phyloP scores from a whole-genome alignment of 768 basidiomycete species.

The Leccinum fibrillosum region DNA sequence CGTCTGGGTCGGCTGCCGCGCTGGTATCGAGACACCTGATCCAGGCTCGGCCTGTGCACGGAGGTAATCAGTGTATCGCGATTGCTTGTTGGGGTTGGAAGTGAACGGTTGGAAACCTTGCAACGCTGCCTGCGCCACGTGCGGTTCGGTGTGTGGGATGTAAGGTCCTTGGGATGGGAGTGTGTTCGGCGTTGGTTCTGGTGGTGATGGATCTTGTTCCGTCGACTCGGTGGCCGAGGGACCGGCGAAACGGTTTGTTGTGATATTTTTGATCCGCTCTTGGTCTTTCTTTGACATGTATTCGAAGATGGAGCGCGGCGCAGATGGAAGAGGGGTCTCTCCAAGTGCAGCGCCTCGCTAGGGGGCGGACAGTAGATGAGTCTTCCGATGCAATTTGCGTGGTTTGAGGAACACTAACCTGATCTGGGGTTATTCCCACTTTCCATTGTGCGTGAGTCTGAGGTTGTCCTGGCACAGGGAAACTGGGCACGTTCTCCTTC shows the following conservation, averaged over 20 bases:
- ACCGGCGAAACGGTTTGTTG: conserved; percentile 29
- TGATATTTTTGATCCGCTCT: conserved; percentile 72
- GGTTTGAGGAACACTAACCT: conserved; percentile 45
- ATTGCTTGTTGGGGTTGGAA: conserved; percentile 72
- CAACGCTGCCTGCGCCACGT: conserved; percentile 82
- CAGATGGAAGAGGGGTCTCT: conserved; percentile 68
- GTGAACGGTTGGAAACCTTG: conserved; percentile 89
- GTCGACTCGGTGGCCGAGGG: conserved; percentile 28
- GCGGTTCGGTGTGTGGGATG: conserved; percentile 66
- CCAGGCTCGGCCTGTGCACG: conserved; percentile 59
- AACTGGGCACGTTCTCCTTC: conserved; percentile 43
- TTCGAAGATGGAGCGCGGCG: conserved; percentile 86
- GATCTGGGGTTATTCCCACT: conserved; percentile 61
- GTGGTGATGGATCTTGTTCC: conserved; percentile 10
- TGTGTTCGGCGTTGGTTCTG: conserved; percentile 14
- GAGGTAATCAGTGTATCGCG: conserved; percentile 82
- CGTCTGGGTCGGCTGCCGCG: conserved; percentile 54
- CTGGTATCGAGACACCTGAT: conserved; percentile 43
- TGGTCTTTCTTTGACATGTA: conserved; percentile 90
- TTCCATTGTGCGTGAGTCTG: conserved; percentile 52
- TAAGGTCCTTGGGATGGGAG: conserved; percentile 31
- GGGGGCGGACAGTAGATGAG: conserved; percentile 2
- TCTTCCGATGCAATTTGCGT: not conserved
- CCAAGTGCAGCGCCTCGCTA: conserved; percentile 84
- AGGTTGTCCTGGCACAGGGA: conserved; percentile 21